phyloP scores from a whole-genome alignment of 2,329 filamentous ascomycete genomes.

The Fusarium bulbicola region DNA sequence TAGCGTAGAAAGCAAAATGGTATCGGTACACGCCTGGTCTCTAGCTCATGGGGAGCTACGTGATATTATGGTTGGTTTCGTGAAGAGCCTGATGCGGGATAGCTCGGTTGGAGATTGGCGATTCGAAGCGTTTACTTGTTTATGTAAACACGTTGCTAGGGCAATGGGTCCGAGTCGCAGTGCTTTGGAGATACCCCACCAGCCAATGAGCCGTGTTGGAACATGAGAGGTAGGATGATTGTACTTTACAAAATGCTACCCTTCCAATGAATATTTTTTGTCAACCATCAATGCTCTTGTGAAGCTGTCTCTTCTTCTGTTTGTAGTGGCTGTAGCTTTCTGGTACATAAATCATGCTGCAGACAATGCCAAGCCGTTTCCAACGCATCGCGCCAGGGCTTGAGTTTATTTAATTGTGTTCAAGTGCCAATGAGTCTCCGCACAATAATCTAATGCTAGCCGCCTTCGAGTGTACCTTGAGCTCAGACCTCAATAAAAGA shows the following conservation, averaged over 20 bases:
- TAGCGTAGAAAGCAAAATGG: conserved; percentile 12
- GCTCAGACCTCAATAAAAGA: too few relatives aligned
- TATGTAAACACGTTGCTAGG: conserved; percentile 34
- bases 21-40: conserved; percentile 2
- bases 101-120: conserved; percentile 40
- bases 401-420: not conserved
- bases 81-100: conserved; percentile 32
- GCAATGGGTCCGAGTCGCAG: conserved; percentile 5
- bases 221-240: not conserved
- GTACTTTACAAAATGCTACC: not conserved
- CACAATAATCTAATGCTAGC: not conserved
- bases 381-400: not conserved
- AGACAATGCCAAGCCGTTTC: not conserved
- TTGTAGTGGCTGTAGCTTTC: not conserved
- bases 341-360: not conserved
- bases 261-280: not conserved
- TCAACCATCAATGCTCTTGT: rapidly evolving
- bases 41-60: conserved; percentile 32
- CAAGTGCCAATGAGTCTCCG: too few relatives aligned
- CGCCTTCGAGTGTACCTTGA: too few relatives aligned
- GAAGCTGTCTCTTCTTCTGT: not conserved
- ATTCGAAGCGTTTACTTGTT: conserved; percentile 39
- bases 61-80: conserved; percentile 38
- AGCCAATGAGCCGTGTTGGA: not conserved
- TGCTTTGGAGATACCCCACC: conserved; percentile 10